Base-by-base conservation (phyloP, 2,329 filamentous ascomycete genomes). In the Hysterium pulicare region DNA sequence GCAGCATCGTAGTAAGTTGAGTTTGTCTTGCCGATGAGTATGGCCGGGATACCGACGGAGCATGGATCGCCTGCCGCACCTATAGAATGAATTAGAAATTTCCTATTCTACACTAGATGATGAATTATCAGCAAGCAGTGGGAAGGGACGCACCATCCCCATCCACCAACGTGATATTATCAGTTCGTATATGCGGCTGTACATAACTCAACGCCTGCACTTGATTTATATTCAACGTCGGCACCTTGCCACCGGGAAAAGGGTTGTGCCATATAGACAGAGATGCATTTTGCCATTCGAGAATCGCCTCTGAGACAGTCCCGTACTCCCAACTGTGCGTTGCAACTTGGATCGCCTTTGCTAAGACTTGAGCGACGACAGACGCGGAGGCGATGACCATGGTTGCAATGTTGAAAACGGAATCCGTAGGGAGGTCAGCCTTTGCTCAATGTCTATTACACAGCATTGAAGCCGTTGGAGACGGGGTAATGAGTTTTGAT, bases 341-440 rank as follows among this genome's bases (percentile, higher is more conserved):
- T 17, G 69, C 59, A 7, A 64, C 51, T 8, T 48, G 39, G 35
- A 60, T 50, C 21, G 62, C 64, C 41, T 62, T 58, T 5, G 42
- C 19, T 4, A 60, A 52, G 6, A 57, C 50, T 26, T 45, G 53
- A 13, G 47, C 38, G 20, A 61, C 44, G 1, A 54, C 4, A 7
- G 41, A 87, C 70, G 85, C 84, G 9, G 82, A 87, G 68, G 82
- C 83, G 16, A 87, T 87, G 6, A 55, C 47, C 47, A 55, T 54
- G n/a, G n/a, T n/a, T n/a, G n/a, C n/a, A n/a, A n/a, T n/a, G n/a
- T n/a, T n/a, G n/a, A n/a, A n/a, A n/a, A n/a, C n/a, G n/a, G n/a
- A n/a, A n/a, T n/a, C n/a, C n/a, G n/a, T n/a, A n/a, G n/a, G n/a
- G n/a, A n/a, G n/a, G n/a, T n/a, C n/a, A n/a, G n/a, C n/a, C n/a